Percentiles rank a stretch among this genome's conserved stretches.
phyloP scores from a whole-genome alignment of 2,329 filamentous ascomycete genomes.

The Chrysosporium queenslandicum region DNA sequence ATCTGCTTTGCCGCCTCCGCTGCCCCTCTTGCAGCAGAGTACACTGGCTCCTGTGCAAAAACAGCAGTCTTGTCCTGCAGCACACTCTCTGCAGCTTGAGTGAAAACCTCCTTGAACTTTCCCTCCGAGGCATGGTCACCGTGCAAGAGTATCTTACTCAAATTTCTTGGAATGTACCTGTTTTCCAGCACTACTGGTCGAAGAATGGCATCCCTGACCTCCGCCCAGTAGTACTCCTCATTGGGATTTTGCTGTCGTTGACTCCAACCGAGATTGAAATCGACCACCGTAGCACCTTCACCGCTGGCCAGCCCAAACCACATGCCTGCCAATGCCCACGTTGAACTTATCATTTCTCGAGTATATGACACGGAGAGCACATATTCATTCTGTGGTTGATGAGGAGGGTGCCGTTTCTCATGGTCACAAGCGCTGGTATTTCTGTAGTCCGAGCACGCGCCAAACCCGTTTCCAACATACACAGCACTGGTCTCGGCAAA shows the following conservation, averaged over 20 bases:
- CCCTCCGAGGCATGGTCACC: not conserved
- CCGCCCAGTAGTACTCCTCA: not conserved
- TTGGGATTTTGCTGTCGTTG: not conserved
- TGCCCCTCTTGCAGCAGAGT: not conserved
- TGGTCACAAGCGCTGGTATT: not conserved
- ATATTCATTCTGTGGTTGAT: not conserved
- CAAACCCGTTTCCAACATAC: not conserved
- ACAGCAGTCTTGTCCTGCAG: not conserved
- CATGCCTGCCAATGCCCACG: not conserved
- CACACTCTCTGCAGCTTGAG: not conserved
- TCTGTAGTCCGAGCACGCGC: not conserved
- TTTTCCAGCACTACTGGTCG: not conserved
- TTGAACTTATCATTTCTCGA: not conserved
- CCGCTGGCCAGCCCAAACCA: not conserved
- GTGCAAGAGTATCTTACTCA: not conserved
- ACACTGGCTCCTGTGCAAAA: not conserved
- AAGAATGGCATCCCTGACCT: constrained; percentile 1
- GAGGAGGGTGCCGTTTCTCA: not conserved
- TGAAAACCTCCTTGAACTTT: not conserved
- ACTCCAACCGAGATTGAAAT: not conserved
- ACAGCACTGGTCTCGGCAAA: not conserved
- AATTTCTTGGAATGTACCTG: not conserved
- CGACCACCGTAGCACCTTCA: not conserved
- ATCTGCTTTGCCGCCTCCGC: constrained; percentile 1
- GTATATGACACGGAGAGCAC: not conserved